A percentile compares a stretch with the other conserved stretches of the same genome.
Evolutionary conservation across 306 rosid species (phyloP).

Genomic region (Prunus mira): DNA sequence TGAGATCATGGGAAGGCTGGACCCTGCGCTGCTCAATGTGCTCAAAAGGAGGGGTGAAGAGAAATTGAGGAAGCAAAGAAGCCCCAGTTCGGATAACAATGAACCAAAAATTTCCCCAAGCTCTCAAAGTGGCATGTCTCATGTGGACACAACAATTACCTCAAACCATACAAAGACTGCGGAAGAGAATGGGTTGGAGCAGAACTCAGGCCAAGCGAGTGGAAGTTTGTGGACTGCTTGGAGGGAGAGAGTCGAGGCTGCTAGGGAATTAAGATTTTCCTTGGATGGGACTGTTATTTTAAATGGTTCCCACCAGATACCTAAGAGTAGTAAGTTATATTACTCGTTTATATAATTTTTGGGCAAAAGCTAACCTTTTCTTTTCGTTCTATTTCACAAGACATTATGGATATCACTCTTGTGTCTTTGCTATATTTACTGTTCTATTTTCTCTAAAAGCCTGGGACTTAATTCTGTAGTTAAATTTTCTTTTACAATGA

Average conservation of each 20-base stretch:
- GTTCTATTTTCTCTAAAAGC: background rate
- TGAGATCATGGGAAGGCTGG: conserved; percentile 74
- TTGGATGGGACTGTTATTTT: conserved; percentile 64
- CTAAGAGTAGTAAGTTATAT: conserved; percentile 47
- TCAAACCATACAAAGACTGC: conserved; percentile 23
- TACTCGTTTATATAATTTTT: background rate
- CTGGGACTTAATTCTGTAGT: background rate
- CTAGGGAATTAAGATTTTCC: conserved; percentile 71
- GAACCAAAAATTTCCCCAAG: conserved; percentile 27
- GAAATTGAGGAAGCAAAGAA: conserved; percentile 44
- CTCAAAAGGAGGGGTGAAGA: conserved; percentile 68
- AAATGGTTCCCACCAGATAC: conserved; percentile 23
- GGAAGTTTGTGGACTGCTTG: conserved; percentile 74
- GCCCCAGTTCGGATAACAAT: conserved; percentile 30
- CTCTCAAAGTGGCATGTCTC: conserved; percentile 25
- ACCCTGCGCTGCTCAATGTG: conserved; percentile 49
- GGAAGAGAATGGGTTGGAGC: conserved; percentile 26
- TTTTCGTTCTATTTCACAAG: background rate
- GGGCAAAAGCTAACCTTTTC: background rate
- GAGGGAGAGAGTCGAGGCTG: conserved; percentile 82
- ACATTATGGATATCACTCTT: background rate
- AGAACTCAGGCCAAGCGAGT: conserved; percentile 30
- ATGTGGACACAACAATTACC: conserved; percentile 16
- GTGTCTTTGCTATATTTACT: background rate
- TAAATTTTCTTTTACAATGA: background rate